Conservation (phyloP, 306 rosid genomes). For the Vigna unguiculata region DNA sequence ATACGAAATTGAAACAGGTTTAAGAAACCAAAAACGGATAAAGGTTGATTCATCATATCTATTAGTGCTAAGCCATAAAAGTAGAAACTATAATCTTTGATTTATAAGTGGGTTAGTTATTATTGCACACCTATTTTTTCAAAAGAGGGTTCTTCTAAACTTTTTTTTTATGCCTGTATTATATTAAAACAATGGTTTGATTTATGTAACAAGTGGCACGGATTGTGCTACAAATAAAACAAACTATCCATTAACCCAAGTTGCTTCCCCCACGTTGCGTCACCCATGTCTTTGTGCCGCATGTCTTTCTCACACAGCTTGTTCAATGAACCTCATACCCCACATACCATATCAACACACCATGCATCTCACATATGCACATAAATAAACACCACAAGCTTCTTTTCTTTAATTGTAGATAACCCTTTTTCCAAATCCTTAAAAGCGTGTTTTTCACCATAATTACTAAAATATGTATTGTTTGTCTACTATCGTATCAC, state of each 20-base stretch:
- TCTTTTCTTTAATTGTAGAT: not conserved
- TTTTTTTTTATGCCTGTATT: not conserved
- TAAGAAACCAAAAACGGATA: not conserved
- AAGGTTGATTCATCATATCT: conserved; percentile 16
- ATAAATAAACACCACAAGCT: conserved; percentile 25
- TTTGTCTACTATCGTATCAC: no score
- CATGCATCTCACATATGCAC: conserved; percentile 7
- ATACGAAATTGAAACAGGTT: not conserved
- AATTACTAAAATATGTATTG: no score
- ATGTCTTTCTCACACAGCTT: conserved; percentile 42
- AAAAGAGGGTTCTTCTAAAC: not conserved
- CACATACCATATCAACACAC: conserved; percentile 39
- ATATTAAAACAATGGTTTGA: conserved; percentile 29
- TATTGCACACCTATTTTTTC: conserved; percentile 38
- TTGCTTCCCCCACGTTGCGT: conserved; percentile 45
- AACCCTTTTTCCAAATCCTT: not conserved
- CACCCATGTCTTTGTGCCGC: conserved; percentile 39
- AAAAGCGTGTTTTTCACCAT: not conserved
- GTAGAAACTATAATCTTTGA: conserved; percentile 24
- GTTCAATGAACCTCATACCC: conserved; percentile 48
- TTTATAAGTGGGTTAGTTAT: conserved; percentile 47
- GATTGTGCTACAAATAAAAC: conserved; percentile 5
- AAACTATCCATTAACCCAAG: conserved; percentile 67
- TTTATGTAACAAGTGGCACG: not conserved
- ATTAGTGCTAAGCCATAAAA: conserved; percentile 19